phyloP scores from a whole-genome alignment of 2,329 filamentous ascomycete species.

The Botrytis deweyae region DNA sequence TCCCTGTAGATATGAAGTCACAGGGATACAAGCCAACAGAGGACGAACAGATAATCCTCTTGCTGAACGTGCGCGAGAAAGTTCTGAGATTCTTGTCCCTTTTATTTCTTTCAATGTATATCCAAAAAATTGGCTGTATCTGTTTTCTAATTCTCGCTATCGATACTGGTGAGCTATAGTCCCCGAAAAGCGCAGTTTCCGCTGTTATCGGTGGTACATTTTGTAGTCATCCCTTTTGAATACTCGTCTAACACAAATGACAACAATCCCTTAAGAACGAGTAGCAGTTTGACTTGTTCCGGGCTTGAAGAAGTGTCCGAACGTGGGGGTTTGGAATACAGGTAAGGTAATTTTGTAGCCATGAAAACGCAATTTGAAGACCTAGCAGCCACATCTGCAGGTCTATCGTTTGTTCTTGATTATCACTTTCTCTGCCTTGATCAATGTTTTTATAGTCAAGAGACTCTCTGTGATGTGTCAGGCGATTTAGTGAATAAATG shows the following conservation, averaged over 20 bases:
- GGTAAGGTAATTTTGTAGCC: background rate
- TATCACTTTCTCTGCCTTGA: too few relatives aligned
- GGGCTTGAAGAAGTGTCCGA: background rate
- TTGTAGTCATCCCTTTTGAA: background rate
- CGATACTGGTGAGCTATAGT: background rate
- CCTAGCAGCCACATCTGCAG: too few relatives aligned
- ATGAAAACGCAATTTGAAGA: background rate
- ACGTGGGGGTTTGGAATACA: background rate
- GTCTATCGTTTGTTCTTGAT: too few relatives aligned
- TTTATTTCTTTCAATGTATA: background rate
- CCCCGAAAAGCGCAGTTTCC: too few relatives aligned
- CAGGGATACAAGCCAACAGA: too few relatives aligned
- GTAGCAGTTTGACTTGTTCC: background rate
- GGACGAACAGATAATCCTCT: background rate
- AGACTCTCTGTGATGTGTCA: fast-evolving
- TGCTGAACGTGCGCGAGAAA: background rate
- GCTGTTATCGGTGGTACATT: background rate
- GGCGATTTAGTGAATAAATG: background rate
- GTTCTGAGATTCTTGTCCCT: background rate
- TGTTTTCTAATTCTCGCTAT: background rate
- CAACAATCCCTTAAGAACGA: background rate
- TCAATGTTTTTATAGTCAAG: background rate
- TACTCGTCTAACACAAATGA: background rate
- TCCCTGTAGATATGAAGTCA: fast-evolving
- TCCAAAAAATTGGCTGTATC: background rate